Evolutionary conservation across 2,329 filamentous ascomycete species (phyloP).

Genomic region (Epichloe gansuensis): DNA sequence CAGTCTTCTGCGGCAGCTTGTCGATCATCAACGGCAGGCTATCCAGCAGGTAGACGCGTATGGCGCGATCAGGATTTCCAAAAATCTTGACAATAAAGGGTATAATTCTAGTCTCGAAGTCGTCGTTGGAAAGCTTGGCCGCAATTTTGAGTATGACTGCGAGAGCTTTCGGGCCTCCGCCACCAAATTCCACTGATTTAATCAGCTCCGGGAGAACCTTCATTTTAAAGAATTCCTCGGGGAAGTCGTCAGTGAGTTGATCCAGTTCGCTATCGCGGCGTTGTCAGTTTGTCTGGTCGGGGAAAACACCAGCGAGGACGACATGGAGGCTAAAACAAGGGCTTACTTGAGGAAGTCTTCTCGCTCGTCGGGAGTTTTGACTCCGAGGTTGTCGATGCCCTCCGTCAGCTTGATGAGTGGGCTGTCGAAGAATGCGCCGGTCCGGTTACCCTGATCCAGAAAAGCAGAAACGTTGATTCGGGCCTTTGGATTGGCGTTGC

Average conservation of each 20-base stretch:
- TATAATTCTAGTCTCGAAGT: conserved; percentile 73
- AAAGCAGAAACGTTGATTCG: conserved; percentile 76
- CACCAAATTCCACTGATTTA: conserved; percentile 98
- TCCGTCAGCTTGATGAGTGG: conserved; percentile 85
- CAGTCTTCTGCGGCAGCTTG: conserved; percentile 69
- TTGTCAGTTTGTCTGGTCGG: conserved; percentile 11
- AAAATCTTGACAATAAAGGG: conserved; percentile 83
- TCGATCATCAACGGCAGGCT: conserved; percentile 87
- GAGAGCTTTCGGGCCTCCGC: conserved; percentile 85
- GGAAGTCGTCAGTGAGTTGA: conserved; percentile 80
- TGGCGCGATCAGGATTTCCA: conserved; percentile 77
- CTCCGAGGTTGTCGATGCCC: conserved; percentile 79
- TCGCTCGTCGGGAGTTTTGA: conserved; percentile 74
- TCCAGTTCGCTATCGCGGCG: conserved; percentile 54
- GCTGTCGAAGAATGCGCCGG: conserved; percentile 82
- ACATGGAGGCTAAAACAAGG: conserved; percentile 11
- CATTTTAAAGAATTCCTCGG: conserved; percentile 95
- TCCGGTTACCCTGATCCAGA: conserved; percentile 73
- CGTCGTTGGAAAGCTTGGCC: conserved; percentile 72
- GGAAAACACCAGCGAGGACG: conserved; percentile 3
- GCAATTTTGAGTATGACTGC: conserved; percentile 82
- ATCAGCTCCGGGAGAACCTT: conserved; percentile 89
- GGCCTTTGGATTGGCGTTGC: conserved; percentile 80
- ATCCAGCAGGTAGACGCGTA: conserved; percentile 82
- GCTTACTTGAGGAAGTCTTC: conserved; percentile 66